Percentiles rank a stretch among this genome's conserved stretches.
phyloP scores from a whole-genome alignment of 2,329 filamentous ascomycete genomes.

The Trichoderma gracile region DNA sequence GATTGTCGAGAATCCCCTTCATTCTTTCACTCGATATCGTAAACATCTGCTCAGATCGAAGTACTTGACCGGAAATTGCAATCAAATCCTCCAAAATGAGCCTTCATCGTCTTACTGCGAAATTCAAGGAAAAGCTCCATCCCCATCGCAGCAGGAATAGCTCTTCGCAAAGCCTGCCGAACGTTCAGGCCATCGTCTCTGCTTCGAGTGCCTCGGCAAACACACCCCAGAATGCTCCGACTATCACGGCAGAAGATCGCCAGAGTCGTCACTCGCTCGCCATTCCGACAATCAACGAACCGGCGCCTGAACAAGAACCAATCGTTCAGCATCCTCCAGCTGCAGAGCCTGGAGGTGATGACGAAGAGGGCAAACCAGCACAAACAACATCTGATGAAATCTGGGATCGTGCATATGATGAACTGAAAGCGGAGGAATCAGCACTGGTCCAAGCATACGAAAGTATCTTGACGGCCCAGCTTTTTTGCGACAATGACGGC shows the following conservation, averaged over 20 bases:
- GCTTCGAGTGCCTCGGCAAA: background rate
- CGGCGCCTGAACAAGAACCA: background rate
- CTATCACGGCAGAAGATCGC: background rate
- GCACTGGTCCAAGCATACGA: conserved; percentile 1
- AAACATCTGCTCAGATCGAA: too few species aligned
- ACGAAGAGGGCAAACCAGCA: background rate
- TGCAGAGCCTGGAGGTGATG: too few species aligned
- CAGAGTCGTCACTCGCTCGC: background rate
- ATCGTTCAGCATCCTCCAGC: background rate
- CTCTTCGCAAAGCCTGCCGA: background rate
- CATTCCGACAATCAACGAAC: background rate
- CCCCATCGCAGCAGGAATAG: background rate
- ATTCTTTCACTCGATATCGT: too few species aligned
- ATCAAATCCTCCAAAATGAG: too few species aligned
- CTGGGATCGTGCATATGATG: background rate
- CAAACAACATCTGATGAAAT: background rate
- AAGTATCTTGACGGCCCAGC: background rate
- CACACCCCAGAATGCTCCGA: background rate
- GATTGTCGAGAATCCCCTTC: too few species aligned
- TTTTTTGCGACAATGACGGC: background rate
- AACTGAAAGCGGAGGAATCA: background rate
- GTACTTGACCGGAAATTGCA: background rate
- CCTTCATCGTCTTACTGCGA: background rate
- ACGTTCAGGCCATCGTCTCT: background rate
- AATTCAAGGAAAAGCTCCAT: background rate